phyloP scores from a whole-genome alignment of 768 basidiomycete species.

The Cystobasidium onofrii region DNA sequence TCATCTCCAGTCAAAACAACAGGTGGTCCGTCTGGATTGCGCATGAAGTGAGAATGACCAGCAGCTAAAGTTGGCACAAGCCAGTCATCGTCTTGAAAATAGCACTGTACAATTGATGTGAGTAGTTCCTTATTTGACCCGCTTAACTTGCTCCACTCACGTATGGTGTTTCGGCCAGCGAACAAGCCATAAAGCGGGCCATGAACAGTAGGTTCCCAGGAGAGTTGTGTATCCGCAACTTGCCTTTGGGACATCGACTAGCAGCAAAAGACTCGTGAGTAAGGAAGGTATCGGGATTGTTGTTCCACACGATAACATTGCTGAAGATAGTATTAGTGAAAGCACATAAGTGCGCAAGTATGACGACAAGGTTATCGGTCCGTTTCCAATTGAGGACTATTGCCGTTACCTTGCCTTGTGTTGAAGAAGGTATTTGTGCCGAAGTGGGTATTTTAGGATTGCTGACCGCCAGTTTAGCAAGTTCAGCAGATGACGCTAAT shows the following conservation, averaged over 20 bases:
- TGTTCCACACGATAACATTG: constrained; percentile 38
- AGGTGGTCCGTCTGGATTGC: constrained; percentile 35
- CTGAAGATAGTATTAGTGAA: constrained; percentile 30
- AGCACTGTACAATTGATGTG: constrained; percentile 34
- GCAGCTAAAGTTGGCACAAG: constrained; percentile 33
- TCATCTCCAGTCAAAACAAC: constrained; percentile 34
- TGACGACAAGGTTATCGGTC: constrained; percentile 56
- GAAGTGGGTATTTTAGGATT: neutral
- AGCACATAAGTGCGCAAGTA: constrained; percentile 46
- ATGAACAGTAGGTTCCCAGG: constrained; percentile 38
- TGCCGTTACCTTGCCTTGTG: constrained; percentile 28
- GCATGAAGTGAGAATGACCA: constrained; percentile 36
- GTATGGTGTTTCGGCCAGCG: constrained; percentile 16
- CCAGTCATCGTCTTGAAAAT: constrained; percentile 43
- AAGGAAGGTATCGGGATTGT: constrained; percentile 38
- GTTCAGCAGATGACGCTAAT: neutral
- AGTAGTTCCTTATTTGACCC: too few relatives aligned
- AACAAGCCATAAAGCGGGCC: constrained; percentile 39
- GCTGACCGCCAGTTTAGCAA: neutral
- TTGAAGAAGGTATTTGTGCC: constrained; percentile 15
- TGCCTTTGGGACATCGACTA: constrained; percentile 28
- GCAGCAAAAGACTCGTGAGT: constrained; percentile 1
- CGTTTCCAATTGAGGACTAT: constrained; percentile 61
- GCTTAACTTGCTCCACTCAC: too few relatives aligned
- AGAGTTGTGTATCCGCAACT: constrained; percentile 40